Conservation (phyloP, 2,329 filamentous ascomycete species). For the Hypocrella siamensis region DNA sequence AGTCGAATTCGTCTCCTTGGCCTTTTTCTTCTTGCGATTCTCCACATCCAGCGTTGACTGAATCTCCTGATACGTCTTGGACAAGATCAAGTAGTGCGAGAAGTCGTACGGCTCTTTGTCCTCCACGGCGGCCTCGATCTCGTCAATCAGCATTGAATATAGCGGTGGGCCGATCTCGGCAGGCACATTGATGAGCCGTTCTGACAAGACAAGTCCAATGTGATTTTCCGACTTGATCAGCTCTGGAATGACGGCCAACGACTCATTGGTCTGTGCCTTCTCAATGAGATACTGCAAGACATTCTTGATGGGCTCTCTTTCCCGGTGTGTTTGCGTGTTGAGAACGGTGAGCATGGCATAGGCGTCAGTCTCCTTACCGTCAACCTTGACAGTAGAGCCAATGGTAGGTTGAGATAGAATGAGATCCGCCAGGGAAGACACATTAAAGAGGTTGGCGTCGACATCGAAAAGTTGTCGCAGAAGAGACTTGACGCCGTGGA, state of each 20-base stretch:
- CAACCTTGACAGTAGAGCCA: conserved; percentile 93
- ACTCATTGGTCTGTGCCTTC: conserved; percentile 34
- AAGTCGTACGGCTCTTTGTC: conserved; percentile 89
- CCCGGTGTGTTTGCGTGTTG: conserved; percentile 65
- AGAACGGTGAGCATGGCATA: conserved; percentile 85
- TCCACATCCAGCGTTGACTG: conserved; percentile 63
- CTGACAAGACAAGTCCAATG: conserved; percentile 76
- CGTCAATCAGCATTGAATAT: conserved; percentile 87
- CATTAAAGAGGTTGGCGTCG: conserved; percentile 71
- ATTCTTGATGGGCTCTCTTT: conserved; percentile 55
- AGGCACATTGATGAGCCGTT: conserved; percentile 95
- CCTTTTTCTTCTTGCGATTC: conserved; percentile 46
- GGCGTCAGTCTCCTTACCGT: conserved; percentile 81
- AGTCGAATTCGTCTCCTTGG: conserved; percentile 40
- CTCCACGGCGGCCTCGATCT: conserved; percentile 75
- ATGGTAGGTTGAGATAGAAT: conserved; percentile 77
- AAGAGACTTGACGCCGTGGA: conserved; percentile 84
- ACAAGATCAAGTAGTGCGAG: conserved; percentile 80
- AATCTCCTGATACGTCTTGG: conserved; percentile 84
- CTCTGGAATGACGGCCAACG: conserved; percentile 39
- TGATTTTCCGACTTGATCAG: conserved; percentile 41
- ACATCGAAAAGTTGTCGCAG: conserved; percentile 85
- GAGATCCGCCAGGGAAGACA: conserved; percentile 73
- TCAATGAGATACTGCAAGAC: conserved; percentile 56
- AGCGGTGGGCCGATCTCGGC: conserved; percentile 81